phyloP scores from a whole-genome alignment of 495 filamentous ascomycete genomes.

The Tuber aestivum region DNA sequence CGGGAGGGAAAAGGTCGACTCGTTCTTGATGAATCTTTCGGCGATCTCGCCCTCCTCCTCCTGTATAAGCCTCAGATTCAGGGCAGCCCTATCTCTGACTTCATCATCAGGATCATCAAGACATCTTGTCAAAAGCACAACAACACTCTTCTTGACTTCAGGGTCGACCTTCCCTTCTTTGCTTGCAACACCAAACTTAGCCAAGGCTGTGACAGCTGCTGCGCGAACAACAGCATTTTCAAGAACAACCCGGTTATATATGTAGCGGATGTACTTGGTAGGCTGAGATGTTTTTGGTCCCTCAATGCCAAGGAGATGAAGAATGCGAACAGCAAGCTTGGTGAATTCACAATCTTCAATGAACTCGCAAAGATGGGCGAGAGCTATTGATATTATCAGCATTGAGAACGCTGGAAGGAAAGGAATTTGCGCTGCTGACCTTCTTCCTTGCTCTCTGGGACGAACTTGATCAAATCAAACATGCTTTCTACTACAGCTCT shows the following conservation, averaged over 20 bases:
- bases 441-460: slow-evolving; percentile 95
- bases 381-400: slow-evolving; percentile 49
- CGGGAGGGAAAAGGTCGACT: slow-evolving; percentile 86
- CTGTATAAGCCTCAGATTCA: slow-evolving; percentile 82
- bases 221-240: slow-evolving; percentile 96
- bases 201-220: slow-evolving; percentile 88
- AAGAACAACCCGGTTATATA: slow-evolving; percentile 96
- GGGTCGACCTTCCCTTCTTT: slow-evolving; percentile 62
- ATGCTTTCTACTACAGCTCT: slow-evolving; percentile 96
- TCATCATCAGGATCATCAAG: slow-evolving; percentile 97
- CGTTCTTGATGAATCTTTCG: slow-evolving; percentile 79
- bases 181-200: slow-evolving; percentile 95
- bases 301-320: slow-evolving; percentile 89
- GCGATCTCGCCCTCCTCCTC: slow-evolving; percentile 69
- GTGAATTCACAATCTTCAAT: slow-evolving; percentile 99
- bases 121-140: slow-evolving; percentile 85
- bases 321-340: slow-evolving; percentile 89
- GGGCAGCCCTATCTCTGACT: slow-evolving; percentile 88
- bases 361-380: slow-evolving; percentile 96
- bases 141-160: slow-evolving; percentile 91
- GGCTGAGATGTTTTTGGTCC: slow-evolving; percentile 92
- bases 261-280: slow-evolving; percentile 98
- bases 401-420: slow-evolving; percentile 6
- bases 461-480: slow-evolving; percentile 99
- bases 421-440: slow-evolving; percentile 45